phyloP scores from a whole-genome alignment of 2,329 filamentous ascomycete species.

The Metarhizium robertsii region DNA sequence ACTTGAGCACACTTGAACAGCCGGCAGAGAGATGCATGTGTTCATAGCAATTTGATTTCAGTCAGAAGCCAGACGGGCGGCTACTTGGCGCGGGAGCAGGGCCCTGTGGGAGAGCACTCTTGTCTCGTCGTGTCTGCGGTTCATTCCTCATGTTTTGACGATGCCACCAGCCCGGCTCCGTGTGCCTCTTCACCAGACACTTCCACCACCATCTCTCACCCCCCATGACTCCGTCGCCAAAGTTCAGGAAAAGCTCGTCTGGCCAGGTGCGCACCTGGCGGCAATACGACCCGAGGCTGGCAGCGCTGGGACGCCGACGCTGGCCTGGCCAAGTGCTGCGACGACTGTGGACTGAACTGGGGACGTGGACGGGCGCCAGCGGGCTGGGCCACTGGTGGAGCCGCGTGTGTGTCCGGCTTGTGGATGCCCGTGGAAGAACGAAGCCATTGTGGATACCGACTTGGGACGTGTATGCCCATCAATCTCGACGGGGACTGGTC shows the following conservation, averaged over 20 bases:
- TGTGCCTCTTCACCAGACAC: no score
- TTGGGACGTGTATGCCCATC: neutral
- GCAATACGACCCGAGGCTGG: neutral
- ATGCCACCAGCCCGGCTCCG: neutral
- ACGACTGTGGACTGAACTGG: neutral
- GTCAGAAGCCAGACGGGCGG: no score
- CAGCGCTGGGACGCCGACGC: neutral
- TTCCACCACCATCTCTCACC: no score
- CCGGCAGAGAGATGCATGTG: no score
- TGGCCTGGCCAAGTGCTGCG: neutral
- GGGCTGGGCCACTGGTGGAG: slow-evolving; percentile 5
- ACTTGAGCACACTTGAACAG: no score
- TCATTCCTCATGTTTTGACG: neutral
- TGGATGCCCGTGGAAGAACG: neutral
- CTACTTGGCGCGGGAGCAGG: no score
- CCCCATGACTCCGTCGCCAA: no score
- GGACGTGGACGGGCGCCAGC: slow-evolving; percentile 1
- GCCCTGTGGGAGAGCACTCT: no score
- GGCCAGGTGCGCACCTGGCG: neutral
- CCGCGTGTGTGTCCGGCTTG: neutral
- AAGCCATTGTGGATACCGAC: neutral
- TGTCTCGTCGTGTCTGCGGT: neutral
- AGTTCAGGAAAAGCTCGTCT: neutral
- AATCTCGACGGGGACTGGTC: neutral
- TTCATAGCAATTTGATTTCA: no score